phyloP scores from a whole-genome alignment of 2,329 filamentous ascomycete species.

The Penicillium janthinellum region DNA sequence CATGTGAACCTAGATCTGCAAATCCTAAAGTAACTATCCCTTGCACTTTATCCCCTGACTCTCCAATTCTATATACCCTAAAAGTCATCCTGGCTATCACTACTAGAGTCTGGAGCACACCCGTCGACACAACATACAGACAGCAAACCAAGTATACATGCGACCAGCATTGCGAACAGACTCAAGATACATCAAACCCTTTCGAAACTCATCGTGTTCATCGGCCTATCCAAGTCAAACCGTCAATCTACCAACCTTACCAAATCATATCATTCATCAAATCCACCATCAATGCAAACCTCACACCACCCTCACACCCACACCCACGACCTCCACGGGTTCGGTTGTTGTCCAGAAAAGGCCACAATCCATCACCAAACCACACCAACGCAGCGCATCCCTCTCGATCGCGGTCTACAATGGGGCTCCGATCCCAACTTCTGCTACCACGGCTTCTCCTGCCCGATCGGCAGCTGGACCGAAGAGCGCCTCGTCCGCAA shows the following conservation, averaged over 20 bases:
- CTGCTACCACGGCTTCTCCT: slow-evolving; percentile 26
- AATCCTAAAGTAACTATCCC: neutral
- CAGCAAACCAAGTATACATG: neutral
- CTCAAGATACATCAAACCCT: neutral
- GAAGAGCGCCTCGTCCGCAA: slow-evolving; percentile 24
- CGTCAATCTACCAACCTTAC: too few relatives aligned
- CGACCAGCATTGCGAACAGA: neutral
- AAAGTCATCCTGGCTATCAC: neutral
- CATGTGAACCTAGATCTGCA: neutral
- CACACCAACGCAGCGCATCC: neutral
- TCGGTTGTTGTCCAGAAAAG: slow-evolving; percentile 2
- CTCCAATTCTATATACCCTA: neutral
- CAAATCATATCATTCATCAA: neutral
- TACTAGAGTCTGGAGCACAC: neutral
- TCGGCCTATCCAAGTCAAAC: too few relatives aligned
- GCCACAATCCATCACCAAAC: neutral
- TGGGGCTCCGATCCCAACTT: slow-evolving; percentile 29
- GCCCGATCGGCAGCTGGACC: slow-evolving; percentile 25
- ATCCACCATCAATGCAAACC: slow-evolving; percentile 3
- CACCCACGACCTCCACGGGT: neutral
- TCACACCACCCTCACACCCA: neutral
- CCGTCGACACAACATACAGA: neutral
- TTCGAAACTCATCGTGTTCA: too few relatives aligned
- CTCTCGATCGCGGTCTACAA: slow-evolving; percentile 19
- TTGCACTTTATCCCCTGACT: neutral